phyloP scores from a whole-genome alignment of 352 stramenopile species.

The Phytopythium kandeliae region DNA sequence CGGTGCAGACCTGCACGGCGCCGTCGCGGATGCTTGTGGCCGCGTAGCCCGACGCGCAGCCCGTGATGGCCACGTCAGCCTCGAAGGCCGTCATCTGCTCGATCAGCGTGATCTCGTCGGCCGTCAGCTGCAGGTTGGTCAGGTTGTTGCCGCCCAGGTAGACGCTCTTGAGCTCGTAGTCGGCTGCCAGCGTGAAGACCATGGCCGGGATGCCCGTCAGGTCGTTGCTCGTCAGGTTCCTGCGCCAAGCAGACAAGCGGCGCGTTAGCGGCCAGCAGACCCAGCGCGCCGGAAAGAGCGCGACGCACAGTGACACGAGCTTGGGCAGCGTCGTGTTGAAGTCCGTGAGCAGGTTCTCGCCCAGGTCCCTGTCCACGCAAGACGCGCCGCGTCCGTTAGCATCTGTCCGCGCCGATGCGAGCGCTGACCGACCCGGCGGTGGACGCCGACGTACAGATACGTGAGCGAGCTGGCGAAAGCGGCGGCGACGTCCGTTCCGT shows the following conservation, averaged over 20 bases:
- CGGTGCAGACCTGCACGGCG: slow-evolving; percentile 22
- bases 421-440: too few relatives aligned
- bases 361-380: slow-evolving; percentile 16
- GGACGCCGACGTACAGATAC: slow-evolving; percentile 6
- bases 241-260: too few relatives aligned
- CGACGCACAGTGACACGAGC: slow-evolving; percentile 19
- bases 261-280: too few relatives aligned
- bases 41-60: slow-evolving; percentile 14
- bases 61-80: slow-evolving; percentile 33
- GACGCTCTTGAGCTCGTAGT: slow-evolving; percentile 33
- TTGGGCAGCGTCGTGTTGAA: slow-evolving; percentile 30
- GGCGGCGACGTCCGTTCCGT: slow-evolving; percentile 21
- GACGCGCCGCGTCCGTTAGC: too few relatives aligned
- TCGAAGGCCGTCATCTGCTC: slow-evolving; percentile 38
- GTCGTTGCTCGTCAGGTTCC: slow-evolving; percentile 40
- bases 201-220: slow-evolving; percentile 37
- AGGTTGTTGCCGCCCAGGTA: slow-evolving; percentile 47
- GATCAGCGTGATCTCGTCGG: slow-evolving; percentile 28
- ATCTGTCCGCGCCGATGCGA: not conserved
- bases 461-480: slow-evolving; percentile 23
- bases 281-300: too few relatives aligned
- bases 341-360: slow-evolving; percentile 33
- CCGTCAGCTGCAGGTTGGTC: slow-evolving; percentile 43
- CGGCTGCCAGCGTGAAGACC: slow-evolving; percentile 35
- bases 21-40: slow-evolving; percentile 15